A percentile compares a stretch with the other conserved stretches of the same genome.
phyloP scores from a whole-genome alignment of 192 early-diverging fungal species.

The Haplosporangium gracile region DNA sequence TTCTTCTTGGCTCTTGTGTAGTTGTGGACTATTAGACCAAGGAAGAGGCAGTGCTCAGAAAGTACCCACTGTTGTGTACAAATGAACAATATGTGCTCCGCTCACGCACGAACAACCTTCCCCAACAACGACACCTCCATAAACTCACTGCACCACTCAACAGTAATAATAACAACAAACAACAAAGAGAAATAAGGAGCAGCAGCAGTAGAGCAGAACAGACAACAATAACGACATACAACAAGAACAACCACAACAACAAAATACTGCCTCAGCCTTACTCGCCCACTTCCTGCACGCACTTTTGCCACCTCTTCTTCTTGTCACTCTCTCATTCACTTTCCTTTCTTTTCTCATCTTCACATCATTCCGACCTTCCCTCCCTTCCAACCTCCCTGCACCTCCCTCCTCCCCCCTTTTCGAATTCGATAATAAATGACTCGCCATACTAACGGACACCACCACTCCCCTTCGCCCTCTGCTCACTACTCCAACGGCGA shows the following conservation, averaged over 20 bases:
- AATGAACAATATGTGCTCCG: neutral
- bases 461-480: neutral
- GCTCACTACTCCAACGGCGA: neutral
- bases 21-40: neutral
- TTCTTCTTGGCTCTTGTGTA: no score
- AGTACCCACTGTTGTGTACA: slow-evolving; percentile 6
- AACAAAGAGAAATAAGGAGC: neutral
- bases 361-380: neutral
- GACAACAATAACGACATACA: slow-evolving; percentile 1
- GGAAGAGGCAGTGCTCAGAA: slow-evolving; percentile 17
- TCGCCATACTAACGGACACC: slow-evolving; percentile 15
- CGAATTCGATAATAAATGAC: neutral
- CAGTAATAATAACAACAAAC: neutral
- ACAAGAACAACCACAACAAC: neutral
- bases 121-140: neutral
- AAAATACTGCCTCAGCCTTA: neutral
- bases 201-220: neutral
- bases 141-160: neutral
- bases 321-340: slow-evolving; percentile 4
- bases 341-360: neutral
- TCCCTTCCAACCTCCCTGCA: neutral
- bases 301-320: neutral
- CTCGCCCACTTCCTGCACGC: neutral
- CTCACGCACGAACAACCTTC: neutral
- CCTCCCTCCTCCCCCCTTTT: neutral